Evolutionary conservation across 2,329 filamentous ascomycete species (phyloP).

Genomic region (Knoxdaviesia proteae): DNA sequence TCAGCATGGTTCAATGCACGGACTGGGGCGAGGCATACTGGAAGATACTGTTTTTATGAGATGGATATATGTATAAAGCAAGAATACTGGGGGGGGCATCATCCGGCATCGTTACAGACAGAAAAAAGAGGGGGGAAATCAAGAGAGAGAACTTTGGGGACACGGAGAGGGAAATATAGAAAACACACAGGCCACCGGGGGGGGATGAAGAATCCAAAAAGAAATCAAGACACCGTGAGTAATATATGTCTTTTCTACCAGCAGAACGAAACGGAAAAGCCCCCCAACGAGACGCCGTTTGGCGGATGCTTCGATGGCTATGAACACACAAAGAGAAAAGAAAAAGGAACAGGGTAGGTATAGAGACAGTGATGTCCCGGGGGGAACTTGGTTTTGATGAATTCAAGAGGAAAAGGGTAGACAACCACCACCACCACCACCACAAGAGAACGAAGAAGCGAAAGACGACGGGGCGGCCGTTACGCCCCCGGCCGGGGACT

Average conservation of each 20-base stretch:
- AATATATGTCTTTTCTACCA: neutral
- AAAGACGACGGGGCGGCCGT: neutral
- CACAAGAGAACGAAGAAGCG: no score
- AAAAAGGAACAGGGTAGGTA: neutral
- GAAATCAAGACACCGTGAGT: neutral
- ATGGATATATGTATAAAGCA: no score
- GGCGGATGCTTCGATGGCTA: neutral
- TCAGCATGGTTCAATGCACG: no score
- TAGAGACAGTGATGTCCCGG: no score
- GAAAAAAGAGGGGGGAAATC: no score
- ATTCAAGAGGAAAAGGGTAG: no score
- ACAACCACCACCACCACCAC: no score
- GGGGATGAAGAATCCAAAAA: neutral
- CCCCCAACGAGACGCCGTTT: neutral
- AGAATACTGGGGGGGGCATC: no score
- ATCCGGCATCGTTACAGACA: no score
- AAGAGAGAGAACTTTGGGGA: neutral
- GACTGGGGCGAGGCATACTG: no score
- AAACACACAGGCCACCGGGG: neutral
- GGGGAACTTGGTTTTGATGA: no score
- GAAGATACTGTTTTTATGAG: no score
- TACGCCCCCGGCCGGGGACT: conserved; percentile 2
- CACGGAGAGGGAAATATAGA: neutral
- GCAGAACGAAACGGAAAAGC: neutral
- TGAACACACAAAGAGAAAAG: neutral